These are phyloP conservation scores for Psophocarpus tetragonolobus DNA, from an alignment of 306 rosid species.

Conservation along the genomic window DNA sequence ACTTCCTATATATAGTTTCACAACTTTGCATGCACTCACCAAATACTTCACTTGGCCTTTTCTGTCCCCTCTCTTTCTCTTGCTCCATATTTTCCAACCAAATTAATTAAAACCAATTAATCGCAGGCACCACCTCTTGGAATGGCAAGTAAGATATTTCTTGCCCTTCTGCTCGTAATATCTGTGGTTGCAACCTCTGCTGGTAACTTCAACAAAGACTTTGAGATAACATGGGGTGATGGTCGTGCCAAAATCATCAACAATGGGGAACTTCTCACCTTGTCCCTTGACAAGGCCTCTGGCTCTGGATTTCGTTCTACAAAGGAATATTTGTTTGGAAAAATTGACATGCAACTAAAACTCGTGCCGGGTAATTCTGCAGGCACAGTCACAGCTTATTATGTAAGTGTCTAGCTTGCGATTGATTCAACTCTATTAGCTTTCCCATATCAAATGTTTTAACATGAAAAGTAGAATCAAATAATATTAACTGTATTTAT, in stretches of 20 bases:
- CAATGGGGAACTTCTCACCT: constrained; percentile 45
- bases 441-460: background rate
- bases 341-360: constrained; percentile 67
- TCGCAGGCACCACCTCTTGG: constrained; percentile 4
- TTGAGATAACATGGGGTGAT: constrained; percentile 66
- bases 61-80: background rate
- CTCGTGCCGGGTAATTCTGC: constrained; percentile 75
- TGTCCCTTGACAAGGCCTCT: constrained; percentile 54
- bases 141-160: constrained; percentile 28
- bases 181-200: constrained; percentile 29
- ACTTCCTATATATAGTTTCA: constrained; percentile 33
- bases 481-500: background rate
- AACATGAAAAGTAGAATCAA: background rate
- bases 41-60: constrained; percentile 2
- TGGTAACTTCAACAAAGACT: constrained; percentile 54
- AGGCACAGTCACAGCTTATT: constrained; percentile 61
- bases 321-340: constrained; percentile 56
- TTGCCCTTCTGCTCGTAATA: constrained; percentile 6
- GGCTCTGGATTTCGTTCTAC: constrained; percentile 57
- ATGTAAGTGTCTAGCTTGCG: constrained; percentile 37
- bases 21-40: constrained; percentile 41
- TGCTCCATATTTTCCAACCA: constrained; percentile 6
- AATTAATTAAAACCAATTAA: background rate
- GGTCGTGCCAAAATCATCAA: constrained; percentile 53
- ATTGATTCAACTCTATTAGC: background rate